Base-by-base conservation (phyloP, 371 early-diverging fungal genomes). In the Apophysomyces variabilis region DNA sequence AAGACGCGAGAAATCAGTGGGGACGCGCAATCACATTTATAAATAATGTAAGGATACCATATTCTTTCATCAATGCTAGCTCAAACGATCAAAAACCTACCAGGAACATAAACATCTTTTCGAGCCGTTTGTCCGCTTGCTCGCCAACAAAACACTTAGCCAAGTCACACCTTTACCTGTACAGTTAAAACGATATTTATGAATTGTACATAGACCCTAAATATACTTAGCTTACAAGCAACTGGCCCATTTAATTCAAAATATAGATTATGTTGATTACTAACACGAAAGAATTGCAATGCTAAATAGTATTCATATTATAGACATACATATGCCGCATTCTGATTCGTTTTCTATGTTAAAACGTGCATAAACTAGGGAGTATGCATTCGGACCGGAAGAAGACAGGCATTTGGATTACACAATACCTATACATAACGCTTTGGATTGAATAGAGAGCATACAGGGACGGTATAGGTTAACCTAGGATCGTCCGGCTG, bases 1-100 rank as follows among this genome's bases (percentile, higher is more conserved):
- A 32, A 60, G 57, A 66, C 54, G 4, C 71, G 57, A 68, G 67
- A 67, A 56, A 75, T 36, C 57, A 72, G 36, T 68, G 69, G 35
- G 78, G 68, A 3, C 82, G 87, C 80, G 79, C 87, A 0, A 83
- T 89, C 56, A 87, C 87, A 5, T 89, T 89, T 64, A 78, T 89
- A 60, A 89, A 89, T 47, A 64, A 83, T 46, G 85, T 80, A 76
- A 61, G 54, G 38, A 45, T 18, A 14, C 26, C n/a, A 45, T 18
- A 13, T 38, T 43, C 18, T 66, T 58, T 69, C 50, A 35, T 57
- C 11, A 18, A 26, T 61, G 5, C 41, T 35, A 36, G 6, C 32
- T n/a, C 16, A 21, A 36, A 64, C 12, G 43, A 61, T 32, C 58
- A 14, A 50, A 14, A 7, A 12, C 7, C 26, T 21, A 9, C 54